A percentile compares a stretch with the other conserved stretches of the same genome.
Conservation (phyloP, 2,329 filamentous ascomycete genomes). For the Alternaria brassicae region DNA sequence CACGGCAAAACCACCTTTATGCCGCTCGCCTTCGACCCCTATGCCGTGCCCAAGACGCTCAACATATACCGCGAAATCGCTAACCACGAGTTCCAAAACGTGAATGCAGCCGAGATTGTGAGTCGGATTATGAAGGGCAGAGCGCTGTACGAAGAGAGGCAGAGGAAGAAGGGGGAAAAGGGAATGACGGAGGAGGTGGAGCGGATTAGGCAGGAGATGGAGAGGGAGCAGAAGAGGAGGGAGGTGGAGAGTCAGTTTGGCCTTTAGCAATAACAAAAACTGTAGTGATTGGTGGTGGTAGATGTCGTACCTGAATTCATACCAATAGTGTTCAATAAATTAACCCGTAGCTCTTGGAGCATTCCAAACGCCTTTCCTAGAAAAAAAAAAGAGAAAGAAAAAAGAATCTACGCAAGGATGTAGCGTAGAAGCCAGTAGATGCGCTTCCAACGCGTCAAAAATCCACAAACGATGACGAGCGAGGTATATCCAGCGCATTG, state of each 20-base stretch:
- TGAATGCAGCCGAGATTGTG: constrained; percentile 93
- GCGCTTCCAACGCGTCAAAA: constrained; percentile 5
- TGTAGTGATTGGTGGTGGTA: no score
- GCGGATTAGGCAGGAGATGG: constrained; percentile 47
- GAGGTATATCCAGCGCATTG: no score
- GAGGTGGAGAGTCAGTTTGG: constrained; percentile 54
- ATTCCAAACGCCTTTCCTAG: constrained; percentile 2
- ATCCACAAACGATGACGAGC: neutral
- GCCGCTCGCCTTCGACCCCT: constrained; percentile 66
- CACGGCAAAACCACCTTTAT: constrained; percentile 97
- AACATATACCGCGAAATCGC: constrained; percentile 84
- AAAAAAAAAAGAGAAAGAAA: no score
- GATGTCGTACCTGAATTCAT: neutral
- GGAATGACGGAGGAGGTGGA: constrained; percentile 71
- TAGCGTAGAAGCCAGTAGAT: neutral
- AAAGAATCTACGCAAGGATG: neutral
- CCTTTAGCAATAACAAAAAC: no score
- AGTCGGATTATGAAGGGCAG: constrained; percentile 86
- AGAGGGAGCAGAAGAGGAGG: constrained; percentile 43
- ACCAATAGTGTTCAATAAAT: neutral
- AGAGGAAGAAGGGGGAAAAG: constrained; percentile 89
- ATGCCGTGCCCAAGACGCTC: constrained; percentile 79
- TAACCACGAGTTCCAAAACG: constrained; percentile 78
- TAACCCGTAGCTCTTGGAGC: neutral
- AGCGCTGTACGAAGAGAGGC: constrained; percentile 87